Percentiles rank a stretch among this genome's conserved stretches.
These are phyloP conservation scores for Dioscorea alata DNA, from an alignment of 106 monocot genomes.

Conservation along the genomic window DNA sequence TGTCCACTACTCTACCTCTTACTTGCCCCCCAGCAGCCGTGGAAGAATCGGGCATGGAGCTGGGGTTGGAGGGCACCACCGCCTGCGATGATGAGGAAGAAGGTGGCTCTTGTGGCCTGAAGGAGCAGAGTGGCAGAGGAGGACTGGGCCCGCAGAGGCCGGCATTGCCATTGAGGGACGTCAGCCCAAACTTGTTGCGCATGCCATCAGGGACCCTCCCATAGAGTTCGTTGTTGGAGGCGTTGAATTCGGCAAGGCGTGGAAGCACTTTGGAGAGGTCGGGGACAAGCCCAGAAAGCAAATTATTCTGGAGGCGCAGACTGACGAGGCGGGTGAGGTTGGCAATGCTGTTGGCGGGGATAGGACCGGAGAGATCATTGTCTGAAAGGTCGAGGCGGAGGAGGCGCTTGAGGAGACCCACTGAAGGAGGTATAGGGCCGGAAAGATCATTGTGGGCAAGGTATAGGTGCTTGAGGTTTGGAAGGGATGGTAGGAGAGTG, in stretches of 20 bases:
- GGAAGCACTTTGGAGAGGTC: slow-evolving; percentile 33
- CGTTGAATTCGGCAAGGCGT: slow-evolving; percentile 36
- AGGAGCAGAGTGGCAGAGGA: slow-evolving; percentile 30
- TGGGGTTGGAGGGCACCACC: slow-evolving; percentile 38
- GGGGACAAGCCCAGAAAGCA: slow-evolving; percentile 46
- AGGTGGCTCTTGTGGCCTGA: neutral
- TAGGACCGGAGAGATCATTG: slow-evolving; percentile 43
- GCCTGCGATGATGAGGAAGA: slow-evolving; percentile 9
- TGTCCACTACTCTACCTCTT: neutral
- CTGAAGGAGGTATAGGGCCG: slow-evolving; percentile 29
- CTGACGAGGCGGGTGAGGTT: slow-evolving; percentile 48
- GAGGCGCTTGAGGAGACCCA: slow-evolving; percentile 34
- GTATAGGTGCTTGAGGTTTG: slow-evolving; percentile 53
- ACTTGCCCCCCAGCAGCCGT: neutral
- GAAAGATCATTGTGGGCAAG: slow-evolving; percentile 57
- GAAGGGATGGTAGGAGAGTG: slow-evolving; percentile 19
- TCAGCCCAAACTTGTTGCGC: slow-evolving; percentile 34
- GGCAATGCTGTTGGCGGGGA: slow-evolving; percentile 27
- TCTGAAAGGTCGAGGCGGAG: slow-evolving; percentile 46
- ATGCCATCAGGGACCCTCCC: slow-evolving; percentile 40
- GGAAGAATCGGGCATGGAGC: slow-evolving; percentile 13
- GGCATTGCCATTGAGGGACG: slow-evolving; percentile 37
- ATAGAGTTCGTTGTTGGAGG: slow-evolving; percentile 52
- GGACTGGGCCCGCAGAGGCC: slow-evolving; percentile 41
- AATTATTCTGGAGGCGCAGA: slow-evolving; percentile 52